A percentile compares a stretch with the other conserved stretches of the same genome.
Evolutionary conservation across 371 early-diverging fungal species (phyloP).

Genomic region (Mortierella sp.): DNA sequence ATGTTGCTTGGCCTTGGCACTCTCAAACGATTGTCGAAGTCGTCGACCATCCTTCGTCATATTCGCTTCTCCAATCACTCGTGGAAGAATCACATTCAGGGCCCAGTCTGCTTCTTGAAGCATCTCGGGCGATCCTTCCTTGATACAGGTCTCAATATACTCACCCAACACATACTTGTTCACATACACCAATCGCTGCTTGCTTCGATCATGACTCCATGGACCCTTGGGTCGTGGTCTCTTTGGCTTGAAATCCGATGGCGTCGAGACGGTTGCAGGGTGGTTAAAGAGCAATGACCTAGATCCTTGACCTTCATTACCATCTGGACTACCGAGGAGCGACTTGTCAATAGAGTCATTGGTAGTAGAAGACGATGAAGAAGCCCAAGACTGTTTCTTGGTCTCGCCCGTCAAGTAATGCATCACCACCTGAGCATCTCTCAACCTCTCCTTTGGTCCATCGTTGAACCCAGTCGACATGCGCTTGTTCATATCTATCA

Average conservation of each 20-base stretch:
- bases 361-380: no score
- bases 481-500: constrained; percentile 25
- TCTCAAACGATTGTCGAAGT: constrained; percentile 36
- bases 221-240: neutral
- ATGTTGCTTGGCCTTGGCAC: constrained; percentile 10
- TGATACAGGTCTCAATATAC: constrained; percentile 45
- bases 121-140: constrained; percentile 40
- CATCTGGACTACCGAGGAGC: no score
- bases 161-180: constrained; percentile 52
- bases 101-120: constrained; percentile 44
- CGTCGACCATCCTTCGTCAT: constrained; percentile 30
- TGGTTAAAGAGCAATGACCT: constrained; percentile 10
- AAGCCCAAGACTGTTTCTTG: neutral
- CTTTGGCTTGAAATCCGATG: constrained; percentile 2
- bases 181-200: constrained; percentile 22
- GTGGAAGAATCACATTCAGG: constrained; percentile 29
- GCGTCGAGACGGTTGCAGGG: neutral
- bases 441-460: constrained; percentile 28
- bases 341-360: no score
- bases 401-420: constrained; percentile 36
- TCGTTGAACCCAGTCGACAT: constrained; percentile 23
- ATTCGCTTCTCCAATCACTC: constrained; percentile 28
- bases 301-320: no score
- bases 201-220: neutral
- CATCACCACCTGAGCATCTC: constrained; percentile 31